Evolutionary conservation across 352 stramenopile genomes (phyloP).

Genomic region (Pythium oligandrum): DNA sequence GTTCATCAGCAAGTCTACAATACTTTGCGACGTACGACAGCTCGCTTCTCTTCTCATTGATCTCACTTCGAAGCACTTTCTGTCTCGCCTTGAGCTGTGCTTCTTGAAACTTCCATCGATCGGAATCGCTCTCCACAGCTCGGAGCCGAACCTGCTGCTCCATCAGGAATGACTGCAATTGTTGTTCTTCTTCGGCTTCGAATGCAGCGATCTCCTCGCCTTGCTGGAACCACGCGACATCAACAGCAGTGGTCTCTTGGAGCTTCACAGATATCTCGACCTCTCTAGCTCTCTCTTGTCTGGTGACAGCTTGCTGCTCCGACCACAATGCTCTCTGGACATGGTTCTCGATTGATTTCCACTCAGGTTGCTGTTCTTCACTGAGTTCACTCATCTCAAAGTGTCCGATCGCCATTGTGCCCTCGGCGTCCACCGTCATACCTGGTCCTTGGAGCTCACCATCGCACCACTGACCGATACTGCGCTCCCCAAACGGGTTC

Average conservation of each 20-base stretch:
- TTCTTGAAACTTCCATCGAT: conserved; percentile 35
- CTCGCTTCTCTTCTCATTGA: conserved; percentile 26
- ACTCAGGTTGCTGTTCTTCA: neutral
- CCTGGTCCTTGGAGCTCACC: conserved; percentile 34
- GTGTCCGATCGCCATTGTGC: conserved; percentile 10
- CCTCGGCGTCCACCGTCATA: conserved; percentile 29
- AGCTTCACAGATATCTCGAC: conserved; percentile 25
- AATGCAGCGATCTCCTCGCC: conserved; percentile 28
- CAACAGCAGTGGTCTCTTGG: conserved; percentile 25
- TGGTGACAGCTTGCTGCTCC: conserved; percentile 25
- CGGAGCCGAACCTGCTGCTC: conserved; percentile 17
- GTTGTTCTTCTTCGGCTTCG: conserved; percentile 21
- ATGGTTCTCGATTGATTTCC: conserved; percentile 7
- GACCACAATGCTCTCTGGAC: conserved; percentile 33
- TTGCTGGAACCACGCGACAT: conserved; percentile 18
- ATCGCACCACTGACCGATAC: conserved; percentile 35
- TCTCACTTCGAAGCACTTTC: conserved; percentile 40
- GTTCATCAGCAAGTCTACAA: conserved; percentile 25
- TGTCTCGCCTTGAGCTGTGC: conserved; percentile 42
- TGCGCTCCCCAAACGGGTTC: conserved; percentile 35
- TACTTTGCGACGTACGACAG: conserved; percentile 30
- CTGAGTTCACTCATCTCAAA: conserved; percentile 22
- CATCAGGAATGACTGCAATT: conserved; percentile 25
- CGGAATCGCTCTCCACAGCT: conserved; percentile 22
- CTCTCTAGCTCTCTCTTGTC: conserved; percentile 35